phyloP scores from a whole-genome alignment of 345 rosid genomes.

The Eucalyptus marginata region DNA sequence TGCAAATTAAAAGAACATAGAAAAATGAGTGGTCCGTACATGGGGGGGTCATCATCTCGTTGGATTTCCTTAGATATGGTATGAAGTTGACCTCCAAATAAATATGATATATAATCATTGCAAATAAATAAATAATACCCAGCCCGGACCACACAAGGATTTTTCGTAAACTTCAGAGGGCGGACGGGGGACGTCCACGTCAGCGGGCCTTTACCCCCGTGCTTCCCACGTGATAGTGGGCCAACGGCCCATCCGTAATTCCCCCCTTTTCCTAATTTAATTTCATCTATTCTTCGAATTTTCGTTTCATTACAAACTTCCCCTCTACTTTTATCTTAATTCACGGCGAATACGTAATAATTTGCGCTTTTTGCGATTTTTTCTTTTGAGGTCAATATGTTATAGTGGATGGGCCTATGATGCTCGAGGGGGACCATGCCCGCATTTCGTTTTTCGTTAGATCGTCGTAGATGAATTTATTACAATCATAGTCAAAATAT shows the following conservation, averaged over 20 bases:
- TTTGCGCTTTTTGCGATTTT: neutral
- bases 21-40: neutral
- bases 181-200: neutral
- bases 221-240: conserved; percentile 2
- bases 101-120: too few species aligned
- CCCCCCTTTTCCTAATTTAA: neutral
- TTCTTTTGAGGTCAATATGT: neutral
- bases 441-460: neutral
- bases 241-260: neutral
- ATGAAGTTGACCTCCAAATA: neutral
- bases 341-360: neutral
- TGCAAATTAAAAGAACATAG: neutral
- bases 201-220: neutral
- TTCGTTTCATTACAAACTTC: neutral
- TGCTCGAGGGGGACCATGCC: neutral
- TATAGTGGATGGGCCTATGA: neutral
- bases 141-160: neutral
- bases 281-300: neutral
- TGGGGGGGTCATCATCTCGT: neutral
- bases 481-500: neutral
- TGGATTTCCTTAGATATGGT: neutral
- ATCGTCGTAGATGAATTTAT: neutral
- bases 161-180: neutral
- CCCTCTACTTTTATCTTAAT: neutral
- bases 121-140: neutral